These are phyloP conservation scores for Plasmopara viticola DNA, from an alignment of 352 stramenopile genomes.

Conservation along the genomic window DNA sequence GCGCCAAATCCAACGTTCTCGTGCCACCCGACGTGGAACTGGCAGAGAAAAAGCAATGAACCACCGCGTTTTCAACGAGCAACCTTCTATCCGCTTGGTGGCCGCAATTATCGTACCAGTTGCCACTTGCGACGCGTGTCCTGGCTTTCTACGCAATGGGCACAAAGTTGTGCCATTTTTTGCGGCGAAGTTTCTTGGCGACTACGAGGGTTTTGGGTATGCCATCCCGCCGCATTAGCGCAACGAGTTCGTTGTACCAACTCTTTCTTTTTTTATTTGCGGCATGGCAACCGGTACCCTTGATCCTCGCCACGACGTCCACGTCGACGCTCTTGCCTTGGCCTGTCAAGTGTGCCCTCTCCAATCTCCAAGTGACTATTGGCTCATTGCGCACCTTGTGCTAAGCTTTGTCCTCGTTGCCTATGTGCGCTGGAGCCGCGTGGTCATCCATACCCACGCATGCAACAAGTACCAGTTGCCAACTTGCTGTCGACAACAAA, in stretches of 20 bases:
- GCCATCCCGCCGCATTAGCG: conserved; percentile 6
- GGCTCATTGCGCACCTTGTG: conserved; percentile 33
- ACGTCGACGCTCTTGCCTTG: conserved; percentile 14
- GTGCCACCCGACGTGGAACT: too few relatives aligned
- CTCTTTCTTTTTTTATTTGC: conserved; percentile 9
- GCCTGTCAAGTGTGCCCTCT: conserved; percentile 13
- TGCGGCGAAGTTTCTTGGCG: conserved; percentile 24
- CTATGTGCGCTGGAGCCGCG: conserved; percentile 36
- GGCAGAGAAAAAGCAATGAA: too few relatives aligned
- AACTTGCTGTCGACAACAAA: conserved; percentile 13
- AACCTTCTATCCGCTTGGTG: too few relatives aligned
- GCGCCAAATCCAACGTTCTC: too few relatives aligned
- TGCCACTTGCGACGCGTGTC: conserved; percentile 13
- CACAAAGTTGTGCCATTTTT: conserved; percentile 6
- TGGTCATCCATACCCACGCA: conserved; percentile 25
- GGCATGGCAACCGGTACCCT: conserved; percentile 16
- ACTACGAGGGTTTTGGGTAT: conserved; percentile 3
- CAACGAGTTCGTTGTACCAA: conserved; percentile 3
- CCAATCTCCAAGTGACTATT: conserved; percentile 12
- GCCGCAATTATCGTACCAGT: not conserved
- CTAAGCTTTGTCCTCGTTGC: conserved; percentile 39
- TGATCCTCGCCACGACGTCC: conserved; percentile 23
- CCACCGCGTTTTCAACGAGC: too few relatives aligned
- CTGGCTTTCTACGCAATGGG: too few relatives aligned
- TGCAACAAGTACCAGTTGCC: conserved; percentile 15